Conservation (phyloP, 768 basidiomycete genomes). For the Russula emetica region DNA sequence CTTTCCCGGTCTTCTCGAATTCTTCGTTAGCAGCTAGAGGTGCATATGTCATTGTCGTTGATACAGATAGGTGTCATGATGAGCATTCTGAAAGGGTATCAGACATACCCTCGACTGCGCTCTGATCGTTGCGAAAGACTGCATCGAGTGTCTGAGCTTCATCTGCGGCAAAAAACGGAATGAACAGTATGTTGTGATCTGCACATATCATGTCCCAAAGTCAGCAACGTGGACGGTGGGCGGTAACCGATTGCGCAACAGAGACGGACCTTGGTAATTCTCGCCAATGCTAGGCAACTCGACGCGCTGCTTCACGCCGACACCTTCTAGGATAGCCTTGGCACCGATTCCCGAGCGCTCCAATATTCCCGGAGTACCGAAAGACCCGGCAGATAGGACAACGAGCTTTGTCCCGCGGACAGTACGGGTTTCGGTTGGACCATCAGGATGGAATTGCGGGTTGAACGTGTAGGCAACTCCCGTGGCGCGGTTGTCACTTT, state of each 20-base stretch:
- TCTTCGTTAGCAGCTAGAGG: slow-evolving; percentile 35
- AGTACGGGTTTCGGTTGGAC: slow-evolving; percentile 1
- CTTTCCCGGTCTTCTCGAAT: slow-evolving; percentile 40
- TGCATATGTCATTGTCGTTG: background rate
- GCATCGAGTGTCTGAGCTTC: slow-evolving; percentile 29
- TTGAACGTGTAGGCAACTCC: slow-evolving; percentile 39
- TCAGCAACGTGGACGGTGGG: slow-evolving; percentile 5
- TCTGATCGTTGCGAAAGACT: slow-evolving; percentile 22
- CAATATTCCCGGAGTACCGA: slow-evolving; percentile 48
- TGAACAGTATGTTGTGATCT: slow-evolving; percentile 26
- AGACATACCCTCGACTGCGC: slow-evolving; percentile 27
- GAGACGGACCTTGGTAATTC: slow-evolving; percentile 37
- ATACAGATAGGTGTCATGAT: background rate
- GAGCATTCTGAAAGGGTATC: background rate
- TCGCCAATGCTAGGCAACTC: slow-evolving; percentile 44
- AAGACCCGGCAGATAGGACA: slow-evolving; percentile 39
- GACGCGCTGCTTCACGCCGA: slow-evolving; percentile 34
- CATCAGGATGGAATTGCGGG: slow-evolving; percentile 29
- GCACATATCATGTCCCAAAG: background rate
- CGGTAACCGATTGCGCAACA: background rate
- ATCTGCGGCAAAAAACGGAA: slow-evolving; percentile 21
- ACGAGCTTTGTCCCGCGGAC: slow-evolving; percentile 38
- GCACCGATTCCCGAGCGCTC: slow-evolving; percentile 49
- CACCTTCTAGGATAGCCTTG: slow-evolving; percentile 31
- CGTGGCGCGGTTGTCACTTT: slow-evolving; percentile 37